A percentile compares a stretch with the other conserved stretches of the same genome.
Evolutionary conservation across 1,284 basidiomycete genomes (phyloP).

Genomic region (Heterobasidion irregulare): DNA sequence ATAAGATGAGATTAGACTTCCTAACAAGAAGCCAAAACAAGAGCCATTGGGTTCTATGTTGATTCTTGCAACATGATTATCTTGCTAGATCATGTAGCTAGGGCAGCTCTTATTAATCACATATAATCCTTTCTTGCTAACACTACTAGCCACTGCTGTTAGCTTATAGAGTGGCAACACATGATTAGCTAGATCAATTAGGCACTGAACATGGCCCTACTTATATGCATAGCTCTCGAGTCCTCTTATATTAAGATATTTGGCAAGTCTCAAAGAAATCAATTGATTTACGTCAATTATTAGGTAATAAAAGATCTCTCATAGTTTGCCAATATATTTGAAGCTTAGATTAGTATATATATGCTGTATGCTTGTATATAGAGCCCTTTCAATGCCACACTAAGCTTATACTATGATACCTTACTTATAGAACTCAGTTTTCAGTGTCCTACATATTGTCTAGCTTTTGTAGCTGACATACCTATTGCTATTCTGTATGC

Average conservation of each 20-base stretch:
- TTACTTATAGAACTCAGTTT: conserved; percentile 21
- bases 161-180: conserved; percentile 20
- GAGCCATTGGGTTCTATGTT: neutral
- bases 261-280: conserved; percentile 13
- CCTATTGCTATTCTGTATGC: neutral
- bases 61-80: neutral
- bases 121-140: neutral
- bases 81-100: neutral
- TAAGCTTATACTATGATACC: conserved; percentile 22
- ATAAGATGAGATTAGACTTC: conserved; percentile 3
- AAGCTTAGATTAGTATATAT: conserved; percentile 14
- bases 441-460: conserved; percentile 14
- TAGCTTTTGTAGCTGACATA: conserved; percentile 13
- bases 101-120: neutral
- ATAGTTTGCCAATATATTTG: conserved; percentile 24
- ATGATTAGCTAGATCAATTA: conserved; percentile 31
- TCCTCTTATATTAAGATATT: conserved; percentile 8
- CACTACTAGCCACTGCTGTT: conserved; percentile 4
- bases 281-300: conserved; percentile 17
- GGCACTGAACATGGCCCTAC: conserved; percentile 19
- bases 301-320: conserved; percentile 17
- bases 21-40: conserved; percentile 2
- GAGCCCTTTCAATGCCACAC: conserved; percentile 13
- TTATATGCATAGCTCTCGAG: neutral
- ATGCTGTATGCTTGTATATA: conserved; percentile 21